phyloP scores from a whole-genome alignment of 1,284 basidiomycete species.

The Tilletiopsis washingtonensis region DNA sequence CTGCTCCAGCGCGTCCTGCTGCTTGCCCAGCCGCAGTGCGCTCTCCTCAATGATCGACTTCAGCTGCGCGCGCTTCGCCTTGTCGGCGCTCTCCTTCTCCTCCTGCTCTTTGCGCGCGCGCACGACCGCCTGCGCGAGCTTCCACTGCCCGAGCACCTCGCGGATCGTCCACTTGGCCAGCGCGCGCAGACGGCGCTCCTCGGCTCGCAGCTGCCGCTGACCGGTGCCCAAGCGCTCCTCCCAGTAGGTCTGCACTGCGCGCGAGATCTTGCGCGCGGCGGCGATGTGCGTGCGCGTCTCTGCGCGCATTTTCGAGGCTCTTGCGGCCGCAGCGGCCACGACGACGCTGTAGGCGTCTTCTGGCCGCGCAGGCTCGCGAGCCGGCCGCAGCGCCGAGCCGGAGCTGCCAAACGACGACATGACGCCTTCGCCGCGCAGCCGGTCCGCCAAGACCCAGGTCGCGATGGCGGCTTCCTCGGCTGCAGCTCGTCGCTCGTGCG shows the following conservation, averaged over 20 bases:
- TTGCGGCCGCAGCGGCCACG: slow-evolving; percentile 15
- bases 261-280: slow-evolving; percentile 55
- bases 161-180: slow-evolving; percentile 65
- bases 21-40: slow-evolving; percentile 74
- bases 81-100: slow-evolving; percentile 60
- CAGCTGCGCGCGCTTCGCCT: slow-evolving; percentile 70
- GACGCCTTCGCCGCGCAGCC: slow-evolving; percentile 13
- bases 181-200: slow-evolving; percentile 62
- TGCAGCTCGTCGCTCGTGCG: neutral
- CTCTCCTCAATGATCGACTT: slow-evolving; percentile 85
- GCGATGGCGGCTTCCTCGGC: neutral
- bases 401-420: neutral
- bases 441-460: neutral
- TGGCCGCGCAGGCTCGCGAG: slow-evolving; percentile 9
- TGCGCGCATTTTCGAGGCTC: slow-evolving; percentile 12
- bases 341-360: slow-evolving; percentile 4
- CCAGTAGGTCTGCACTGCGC: slow-evolving; percentile 69
- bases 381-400: slow-evolving; percentile 4
- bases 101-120: slow-evolving; percentile 60
- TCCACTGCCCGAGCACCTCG: slow-evolving; percentile 75
- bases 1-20: slow-evolving; percentile 36
- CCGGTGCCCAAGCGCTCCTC: slow-evolving; percentile 59
- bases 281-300: slow-evolving; percentile 37
- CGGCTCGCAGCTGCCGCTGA: slow-evolving; percentile 58
- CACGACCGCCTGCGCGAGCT: slow-evolving; percentile 75